These are phyloP conservation scores for Aspergillus sp. DNA, from an alignment of 2,329 filamentous ascomycete genomes.

Conservation along the genomic window DNA sequence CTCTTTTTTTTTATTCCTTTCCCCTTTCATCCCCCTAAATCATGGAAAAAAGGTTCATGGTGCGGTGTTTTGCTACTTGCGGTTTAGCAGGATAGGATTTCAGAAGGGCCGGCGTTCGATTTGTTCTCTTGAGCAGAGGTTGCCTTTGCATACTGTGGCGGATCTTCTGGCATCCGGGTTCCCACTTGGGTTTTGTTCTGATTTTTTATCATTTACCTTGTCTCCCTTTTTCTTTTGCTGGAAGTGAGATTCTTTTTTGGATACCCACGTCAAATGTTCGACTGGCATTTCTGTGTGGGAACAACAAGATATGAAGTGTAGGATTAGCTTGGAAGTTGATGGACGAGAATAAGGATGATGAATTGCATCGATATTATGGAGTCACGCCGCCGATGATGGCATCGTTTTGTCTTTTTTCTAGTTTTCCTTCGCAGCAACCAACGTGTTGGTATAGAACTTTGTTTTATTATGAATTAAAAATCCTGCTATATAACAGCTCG, in stretches of 20 bases:
- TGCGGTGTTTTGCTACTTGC: conserved; percentile 35
- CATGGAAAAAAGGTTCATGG: conserved; percentile 32
- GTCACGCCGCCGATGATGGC: conserved; percentile 18
- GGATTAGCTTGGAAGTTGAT: conserved; percentile 28
- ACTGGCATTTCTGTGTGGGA: conserved; percentile 22
- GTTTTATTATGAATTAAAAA: conserved; percentile 61
- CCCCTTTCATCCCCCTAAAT: conserved; percentile 13
- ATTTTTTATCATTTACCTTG: conserved; percentile 9
- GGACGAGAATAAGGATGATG: conserved; percentile 21
- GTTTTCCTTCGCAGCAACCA: not conserved
- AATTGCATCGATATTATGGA: conserved; percentile 24
- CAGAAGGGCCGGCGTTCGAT: conserved; percentile 32
- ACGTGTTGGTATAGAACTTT: conserved; percentile 4
- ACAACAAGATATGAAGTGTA: conserved; percentile 29
- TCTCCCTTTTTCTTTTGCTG: conserved; percentile 5
- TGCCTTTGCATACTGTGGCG: conserved; percentile 21
- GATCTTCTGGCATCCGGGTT: conserved; percentile 20
- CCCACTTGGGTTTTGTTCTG: conserved; percentile 11
- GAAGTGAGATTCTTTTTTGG: conserved; percentile 20
- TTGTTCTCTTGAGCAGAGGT: conserved; percentile 19
- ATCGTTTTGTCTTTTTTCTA: not conserved
- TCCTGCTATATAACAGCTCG: conserved; percentile 64
- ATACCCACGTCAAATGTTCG: conserved; percentile 30
- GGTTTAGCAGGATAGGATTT: conserved; percentile 32
- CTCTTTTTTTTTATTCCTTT: not conserved